Base-by-base conservation (phyloP, 371 early-diverging fungal species). In the Choanephora cucurbitarum region DNA sequence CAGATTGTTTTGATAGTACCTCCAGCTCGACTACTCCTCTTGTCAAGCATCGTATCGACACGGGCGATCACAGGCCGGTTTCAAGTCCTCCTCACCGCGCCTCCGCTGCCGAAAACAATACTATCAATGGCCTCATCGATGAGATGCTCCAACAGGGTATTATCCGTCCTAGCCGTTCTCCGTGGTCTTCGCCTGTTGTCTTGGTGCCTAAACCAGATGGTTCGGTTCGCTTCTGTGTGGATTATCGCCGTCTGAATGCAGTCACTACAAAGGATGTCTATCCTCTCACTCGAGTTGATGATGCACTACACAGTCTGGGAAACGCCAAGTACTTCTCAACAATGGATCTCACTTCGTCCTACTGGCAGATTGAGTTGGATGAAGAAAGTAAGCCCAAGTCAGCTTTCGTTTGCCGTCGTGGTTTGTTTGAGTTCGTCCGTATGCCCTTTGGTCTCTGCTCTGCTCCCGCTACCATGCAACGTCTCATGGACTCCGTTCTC, bases 391-490 rank as follows among this genome's bases (percentile, higher is more conserved):
- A 39, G 5, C 46, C 52, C 1, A 75, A 77, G 32, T 76, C 77
- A 5, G 69, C 73, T n/a, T 79, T 79, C 65, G 46, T 66, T 5
- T 62, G 67, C n/a, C 46, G 56, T 1, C 49, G 39, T 17, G 73
- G 72, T 2, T 58, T 65, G 1, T 81, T 58, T 49, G 61, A 76
- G 28, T 74, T 55, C 52, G 22, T 44, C 19, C 60, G 67, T 0
- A 64, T 76, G 64, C 70, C 66, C 0, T 68, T 72, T 49, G 80
- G 77, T 7, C 28, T 28, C 28, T 5, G 5, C 7, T 5, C 3
- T 28, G 28, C 28, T 28, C 28, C 28, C 28, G 28, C 28, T 5
- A 28, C 28, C 28, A 28, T 28, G 28, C 28, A 28, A 7, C 28
- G 28, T 3, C 7, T 28, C 3, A 28, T 28, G 28, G 28, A 28